phyloP scores from a whole-genome alignment of 2,329 filamentous ascomycete species.

The Penicillium sp. region DNA sequence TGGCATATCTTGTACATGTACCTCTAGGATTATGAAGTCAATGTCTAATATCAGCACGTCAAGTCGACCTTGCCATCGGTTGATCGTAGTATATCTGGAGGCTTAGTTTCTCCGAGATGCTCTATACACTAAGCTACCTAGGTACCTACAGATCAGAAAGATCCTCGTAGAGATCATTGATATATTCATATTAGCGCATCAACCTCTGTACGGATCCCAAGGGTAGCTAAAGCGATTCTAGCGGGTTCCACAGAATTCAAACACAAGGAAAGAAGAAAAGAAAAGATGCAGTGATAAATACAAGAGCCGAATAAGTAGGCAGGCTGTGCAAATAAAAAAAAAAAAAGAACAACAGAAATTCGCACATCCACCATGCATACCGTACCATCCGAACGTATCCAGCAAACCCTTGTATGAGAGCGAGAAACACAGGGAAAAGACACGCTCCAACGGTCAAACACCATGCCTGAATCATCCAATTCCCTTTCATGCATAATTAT shows the following conservation, averaged over 20 bases:
- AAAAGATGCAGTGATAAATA: conserved; percentile 12
- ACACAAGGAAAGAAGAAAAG: background rate
- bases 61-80: background rate
- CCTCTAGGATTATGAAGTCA: background rate
- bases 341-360: background rate
- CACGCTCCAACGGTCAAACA: conserved; percentile 8
- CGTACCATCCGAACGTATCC: background rate
- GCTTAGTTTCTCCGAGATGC: too few species aligned
- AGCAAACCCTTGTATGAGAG: background rate
- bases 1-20: background rate
- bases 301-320: conserved; percentile 5
- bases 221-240: background rate
- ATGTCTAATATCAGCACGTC: background rate
- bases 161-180: conserved; percentile 6
- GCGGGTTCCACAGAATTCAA: conserved; percentile 3
- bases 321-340: conserved; percentile 14
- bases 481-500: conserved; percentile 15
- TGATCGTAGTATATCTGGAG: too few species aligned
- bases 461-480: conserved; percentile 6
- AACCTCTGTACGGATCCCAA: background rate
- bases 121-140: too few species aligned
- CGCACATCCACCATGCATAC: conserved; percentile 2
- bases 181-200: conserved; percentile 17
- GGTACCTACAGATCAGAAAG: too few species aligned
- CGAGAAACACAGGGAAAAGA: conserved; percentile 1